A percentile compares a stretch with the other conserved stretches of the same genome.
Conservation (phyloP, 2,329 filamentous ascomycete species). For the Verticillium nonalfalfae region DNA sequence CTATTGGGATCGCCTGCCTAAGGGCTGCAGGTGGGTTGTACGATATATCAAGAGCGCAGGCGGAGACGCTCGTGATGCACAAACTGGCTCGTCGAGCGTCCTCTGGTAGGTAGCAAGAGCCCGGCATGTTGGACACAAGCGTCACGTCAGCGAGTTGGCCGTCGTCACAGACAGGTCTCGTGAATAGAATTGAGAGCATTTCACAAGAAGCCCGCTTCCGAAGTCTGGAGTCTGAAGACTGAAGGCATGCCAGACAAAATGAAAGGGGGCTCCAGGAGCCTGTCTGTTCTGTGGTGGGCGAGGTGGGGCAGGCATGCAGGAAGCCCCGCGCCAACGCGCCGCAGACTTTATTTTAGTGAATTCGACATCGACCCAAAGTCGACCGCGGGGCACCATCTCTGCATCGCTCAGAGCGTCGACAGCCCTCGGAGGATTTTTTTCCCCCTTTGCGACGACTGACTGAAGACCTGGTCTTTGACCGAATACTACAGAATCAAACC, state of each 20-base stretch:
- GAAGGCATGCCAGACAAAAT: no score
- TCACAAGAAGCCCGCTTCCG: no score
- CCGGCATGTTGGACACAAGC: no score
- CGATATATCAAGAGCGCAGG: neutral
- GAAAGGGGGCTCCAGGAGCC: neutral
- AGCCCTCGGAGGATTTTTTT: neutral
- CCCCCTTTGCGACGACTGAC: neutral
- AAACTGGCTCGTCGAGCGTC: no score
- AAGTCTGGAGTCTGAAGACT: no score
- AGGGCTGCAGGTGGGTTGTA: neutral
- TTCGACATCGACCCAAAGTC: neutral
- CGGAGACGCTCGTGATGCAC: neutral
- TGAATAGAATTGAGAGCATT: no score
- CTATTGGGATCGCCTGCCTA: conserved; percentile 26
- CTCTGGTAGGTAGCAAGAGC: no score
- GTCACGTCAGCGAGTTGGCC: no score
- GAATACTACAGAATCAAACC: neutral
- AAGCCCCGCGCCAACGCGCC: neutral
- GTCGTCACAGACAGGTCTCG: no score
- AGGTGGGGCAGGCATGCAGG: neutral
- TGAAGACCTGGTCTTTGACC: no score
- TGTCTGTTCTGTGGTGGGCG: neutral
- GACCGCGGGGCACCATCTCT: neutral
- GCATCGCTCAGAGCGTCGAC: neutral
- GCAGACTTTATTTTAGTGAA: neutral